Evolutionary conservation across 169 alveolate genomes (phyloP).

Genomic region (Eimeria praecox): DNA sequence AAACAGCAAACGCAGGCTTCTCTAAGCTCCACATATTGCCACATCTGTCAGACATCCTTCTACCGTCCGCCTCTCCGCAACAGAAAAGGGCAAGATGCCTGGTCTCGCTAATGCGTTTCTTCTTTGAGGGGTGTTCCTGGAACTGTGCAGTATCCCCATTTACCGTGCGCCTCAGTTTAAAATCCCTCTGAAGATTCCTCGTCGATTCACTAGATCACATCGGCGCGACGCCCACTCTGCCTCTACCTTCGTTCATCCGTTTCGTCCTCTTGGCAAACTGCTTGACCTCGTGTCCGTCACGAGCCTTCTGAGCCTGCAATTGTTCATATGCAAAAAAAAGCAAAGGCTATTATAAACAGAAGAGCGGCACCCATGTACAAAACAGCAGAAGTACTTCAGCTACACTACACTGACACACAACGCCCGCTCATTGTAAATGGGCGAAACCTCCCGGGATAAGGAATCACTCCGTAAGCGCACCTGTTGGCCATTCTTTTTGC

Average conservation of each 20-base stretch:
- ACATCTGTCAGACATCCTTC: not conserved
- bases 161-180: not conserved
- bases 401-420: not conserved
- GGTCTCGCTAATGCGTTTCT: not conserved
- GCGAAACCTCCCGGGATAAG: not conserved
- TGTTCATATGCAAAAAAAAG: not conserved
- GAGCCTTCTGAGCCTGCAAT: conserved; percentile 59
- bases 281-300: conserved; percentile 71
- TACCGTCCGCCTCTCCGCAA: not conserved
- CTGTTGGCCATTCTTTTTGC: conserved; percentile 57
- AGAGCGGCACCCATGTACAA: not conserved
- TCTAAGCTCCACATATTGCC: not conserved
- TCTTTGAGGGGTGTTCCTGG: not conserved
- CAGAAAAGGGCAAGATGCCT: not conserved
- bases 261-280: conserved; percentile 68
- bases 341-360: not conserved
- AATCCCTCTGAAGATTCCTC: not conserved
- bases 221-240: conserved; percentile 68
- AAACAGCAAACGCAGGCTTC: not conserved
- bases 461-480: conserved; percentile 16
- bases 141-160: not conserved
- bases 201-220: conserved; percentile 8
- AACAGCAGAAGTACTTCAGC: not conserved
- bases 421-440: not conserved
- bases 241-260: conserved; percentile 67